A percentile compares a stretch with the other conserved stretches of the same genome.
phyloP scores from a whole-genome alignment of 2,329 filamentous ascomycete species.

The Clonostachys rhizophaga region DNA sequence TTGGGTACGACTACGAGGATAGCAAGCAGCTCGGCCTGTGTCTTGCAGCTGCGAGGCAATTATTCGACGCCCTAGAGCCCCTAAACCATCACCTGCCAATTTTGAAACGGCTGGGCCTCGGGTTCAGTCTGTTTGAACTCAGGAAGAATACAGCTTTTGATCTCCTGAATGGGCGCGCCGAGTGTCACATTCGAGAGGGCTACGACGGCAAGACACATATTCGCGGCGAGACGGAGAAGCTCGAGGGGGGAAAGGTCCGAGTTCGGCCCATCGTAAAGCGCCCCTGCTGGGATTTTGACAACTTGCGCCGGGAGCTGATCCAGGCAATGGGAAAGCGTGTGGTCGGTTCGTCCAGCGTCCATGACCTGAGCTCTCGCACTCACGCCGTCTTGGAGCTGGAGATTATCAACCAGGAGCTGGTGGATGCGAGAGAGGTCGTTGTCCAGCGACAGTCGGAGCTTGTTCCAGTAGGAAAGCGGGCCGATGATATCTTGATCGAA shows the following conservation, averaged over 20 bases:
- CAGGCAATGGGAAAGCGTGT: slow-evolving; percentile 19
- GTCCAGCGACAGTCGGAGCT: slow-evolving; percentile 35
- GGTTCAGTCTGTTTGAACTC: slow-evolving; percentile 32
- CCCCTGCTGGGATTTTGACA: slow-evolving; percentile 27
- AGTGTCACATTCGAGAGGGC: slow-evolving; percentile 34
- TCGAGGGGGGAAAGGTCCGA: slow-evolving; percentile 30
- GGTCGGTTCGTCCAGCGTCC: slow-evolving; percentile 29
- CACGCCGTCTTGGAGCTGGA: slow-evolving; percentile 36
- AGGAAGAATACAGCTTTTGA: slow-evolving; percentile 34
- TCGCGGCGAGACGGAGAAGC: slow-evolving; percentile 31
- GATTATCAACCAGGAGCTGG: slow-evolving; percentile 25
- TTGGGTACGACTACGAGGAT: slow-evolving; percentile 33
- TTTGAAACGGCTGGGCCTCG: slow-evolving; percentile 19
- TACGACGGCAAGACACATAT: slow-evolving; percentile 30
- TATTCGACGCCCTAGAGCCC: slow-evolving; percentile 15
- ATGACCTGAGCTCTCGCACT: slow-evolving; percentile 37
- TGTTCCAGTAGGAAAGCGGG: slow-evolving; percentile 34
- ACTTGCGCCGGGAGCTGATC: slow-evolving; percentile 18
- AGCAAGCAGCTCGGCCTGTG: slow-evolving; percentile 25
- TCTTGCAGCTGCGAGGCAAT: slow-evolving; percentile 21
- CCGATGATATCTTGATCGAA: slow-evolving; percentile 20
- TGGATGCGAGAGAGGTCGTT: slow-evolving; percentile 27
- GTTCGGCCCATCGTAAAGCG: slow-evolving; percentile 27
- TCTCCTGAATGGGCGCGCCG: slow-evolving; percentile 26
- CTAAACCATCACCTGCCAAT: slow-evolving; percentile 9